Evolutionary conservation across 768 basidiomycete genomes (phyloP).

Genomic region (Rhodocollybia butyracea): DNA sequence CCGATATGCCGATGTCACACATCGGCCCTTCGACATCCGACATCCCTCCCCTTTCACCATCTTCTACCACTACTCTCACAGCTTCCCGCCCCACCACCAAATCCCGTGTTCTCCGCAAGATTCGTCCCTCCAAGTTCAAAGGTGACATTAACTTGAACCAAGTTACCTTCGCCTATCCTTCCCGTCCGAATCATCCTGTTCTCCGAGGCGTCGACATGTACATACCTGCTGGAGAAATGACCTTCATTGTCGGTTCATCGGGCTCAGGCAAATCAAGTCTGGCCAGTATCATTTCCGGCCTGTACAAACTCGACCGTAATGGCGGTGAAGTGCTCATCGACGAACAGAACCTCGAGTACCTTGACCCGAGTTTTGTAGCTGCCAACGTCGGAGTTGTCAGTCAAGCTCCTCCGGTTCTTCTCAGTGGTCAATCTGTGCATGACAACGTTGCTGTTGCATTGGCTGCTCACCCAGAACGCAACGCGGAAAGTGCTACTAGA

Average conservation of each 20-base stretch:
- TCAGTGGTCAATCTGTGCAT: conserved; percentile 77
- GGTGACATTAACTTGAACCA: conserved; percentile 68
- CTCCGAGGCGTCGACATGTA: conserved; percentile 60
- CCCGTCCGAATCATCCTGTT: conserved; percentile 59
- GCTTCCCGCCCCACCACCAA: conserved; percentile 9
- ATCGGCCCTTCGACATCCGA: conserved; percentile 37
- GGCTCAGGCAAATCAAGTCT: conserved; percentile 79
- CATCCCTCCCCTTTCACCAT: conserved; percentile 43
- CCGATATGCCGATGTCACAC: neutral
- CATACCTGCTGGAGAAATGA: conserved; percentile 68
- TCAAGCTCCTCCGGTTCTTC: conserved; percentile 60
- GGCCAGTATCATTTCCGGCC: conserved; percentile 59
- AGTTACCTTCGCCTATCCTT: conserved; percentile 72
- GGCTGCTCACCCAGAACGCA: conserved; percentile 28
- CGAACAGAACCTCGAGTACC: conserved; percentile 71
- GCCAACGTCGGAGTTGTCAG: conserved; percentile 71
- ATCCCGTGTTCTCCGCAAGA: conserved; percentile 47
- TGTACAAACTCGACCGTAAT: conserved; percentile 55
- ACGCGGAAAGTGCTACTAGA: conserved; percentile 50
- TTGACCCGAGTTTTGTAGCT: conserved; percentile 70
- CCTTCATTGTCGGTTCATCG: conserved; percentile 77
- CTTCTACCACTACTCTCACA: neutral
- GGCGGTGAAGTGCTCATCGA: conserved; percentile 74
- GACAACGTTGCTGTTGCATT: conserved; percentile 85
- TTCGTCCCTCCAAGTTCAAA: conserved; percentile 56